Evolutionary conservation across 371 early-diverging fungal genomes (phyloP), one percentile per base, ranked within the genome.

Genomic region (Batkoa obscura): DNA sequence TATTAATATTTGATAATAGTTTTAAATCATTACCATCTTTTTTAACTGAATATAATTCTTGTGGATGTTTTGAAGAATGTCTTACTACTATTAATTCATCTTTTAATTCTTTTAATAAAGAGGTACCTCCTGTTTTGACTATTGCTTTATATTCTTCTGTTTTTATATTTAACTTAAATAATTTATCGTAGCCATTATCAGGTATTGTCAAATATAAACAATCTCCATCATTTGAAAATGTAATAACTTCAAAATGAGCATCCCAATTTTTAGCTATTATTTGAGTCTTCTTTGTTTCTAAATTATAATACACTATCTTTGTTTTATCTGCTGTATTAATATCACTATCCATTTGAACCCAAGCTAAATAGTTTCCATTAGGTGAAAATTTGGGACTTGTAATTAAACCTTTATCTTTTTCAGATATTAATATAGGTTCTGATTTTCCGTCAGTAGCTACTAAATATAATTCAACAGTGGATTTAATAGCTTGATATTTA

Each of bases 301-400:
- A n/a, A 15, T 41, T 15, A 30, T 49, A 13, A 30, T 83, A 23
- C 39, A 77, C 62, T 36, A 89, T 78, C 23, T 72, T 73, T 61
- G 82, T 85, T 50, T 79, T 77, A 56, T 85, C 90, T 0, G 88
- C 64, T 65, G 88, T 88, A 56, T 88, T 83, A 37, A 77, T 69
- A 4, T 78, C 78, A 8, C 59, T 63, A 17, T 62, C 57, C 85
- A 83, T 87, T 67, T 87, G 84, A 31, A 88, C 64, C 58, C 78
- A 89, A 3, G 80, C 80, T 2, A 89, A 64, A 5, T n/a, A 34
- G 2, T 63, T 63, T 15, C 83, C 87, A 32, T 75, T 73, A 1
- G 72, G 64, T 3, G 75, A 75, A 60, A 76, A 86, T 15, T 62
- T 70, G 3, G 88, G 88, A 47, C 63, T 60, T 30, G 74, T 62